Evolutionary conservation across 2,329 filamentous ascomycete species (phyloP).

Genomic region (Phialophora macrospora): DNA sequence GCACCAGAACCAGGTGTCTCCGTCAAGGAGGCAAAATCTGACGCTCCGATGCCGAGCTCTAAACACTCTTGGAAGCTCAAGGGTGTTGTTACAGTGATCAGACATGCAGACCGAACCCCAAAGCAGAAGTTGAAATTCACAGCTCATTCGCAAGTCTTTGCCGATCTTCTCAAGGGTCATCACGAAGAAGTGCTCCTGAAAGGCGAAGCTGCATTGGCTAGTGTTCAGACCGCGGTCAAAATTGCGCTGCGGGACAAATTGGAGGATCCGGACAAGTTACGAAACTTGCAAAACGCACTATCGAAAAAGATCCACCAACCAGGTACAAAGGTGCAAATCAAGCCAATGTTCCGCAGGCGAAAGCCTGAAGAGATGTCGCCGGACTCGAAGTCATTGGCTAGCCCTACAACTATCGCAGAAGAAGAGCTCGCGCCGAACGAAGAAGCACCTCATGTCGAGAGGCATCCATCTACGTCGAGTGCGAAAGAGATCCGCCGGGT

Average conservation of each 20-base stretch:
- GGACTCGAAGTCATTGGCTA: conserved; percentile 7
- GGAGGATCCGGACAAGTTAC: conserved; percentile 87
- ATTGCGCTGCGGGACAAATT: conserved; percentile 75
- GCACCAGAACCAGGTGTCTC: conserved; percentile 20
- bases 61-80: conserved; percentile 99
- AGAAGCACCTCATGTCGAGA: conserved; percentile 22
- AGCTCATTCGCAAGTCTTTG: conserved; percentile 95
- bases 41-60: conserved; percentile 66
- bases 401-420: conserved; percentile 23
- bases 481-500: conserved; percentile 49
- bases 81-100: conserved; percentile 93
- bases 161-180: conserved; percentile 90
- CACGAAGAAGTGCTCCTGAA: conserved; percentile 95
- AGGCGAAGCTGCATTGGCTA: conserved; percentile 84
- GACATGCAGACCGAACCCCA: conserved; percentile 94
- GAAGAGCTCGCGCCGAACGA: neutral
- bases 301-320: conserved; percentile 92
- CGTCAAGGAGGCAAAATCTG: conserved; percentile 38
- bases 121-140: conserved; percentile 99
- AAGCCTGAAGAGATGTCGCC: conserved; percentile 63
- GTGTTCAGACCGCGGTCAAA: conserved; percentile 86
- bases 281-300: conserved; percentile 80
- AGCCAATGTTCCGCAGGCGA: conserved; percentile 96
- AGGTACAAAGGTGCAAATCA: conserved; percentile 98
- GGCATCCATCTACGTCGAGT: conserved; percentile 18